Evolutionary conservation across 768 basidiomycete genomes (phyloP).

Genomic region (Boletus sp.): DNA sequence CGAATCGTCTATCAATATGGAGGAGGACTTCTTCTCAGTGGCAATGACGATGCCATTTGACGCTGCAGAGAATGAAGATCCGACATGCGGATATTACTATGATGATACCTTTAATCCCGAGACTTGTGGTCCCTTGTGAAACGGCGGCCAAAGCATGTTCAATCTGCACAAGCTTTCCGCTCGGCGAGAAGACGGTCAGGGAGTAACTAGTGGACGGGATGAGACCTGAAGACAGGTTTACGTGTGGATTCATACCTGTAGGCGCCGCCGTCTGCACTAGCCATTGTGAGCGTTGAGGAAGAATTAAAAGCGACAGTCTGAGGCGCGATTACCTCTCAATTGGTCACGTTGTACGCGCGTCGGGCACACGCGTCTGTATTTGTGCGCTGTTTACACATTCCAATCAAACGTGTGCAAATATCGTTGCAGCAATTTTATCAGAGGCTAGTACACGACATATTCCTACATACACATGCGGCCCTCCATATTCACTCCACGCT

Average conservation of each 20-base stretch:
- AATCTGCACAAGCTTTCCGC: conserved; percentile 98
- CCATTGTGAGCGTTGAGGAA: conserved; percentile 46
- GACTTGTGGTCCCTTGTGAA: conserved; percentile 89
- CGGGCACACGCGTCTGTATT: conserved; percentile 30
- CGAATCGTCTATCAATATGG: conserved; percentile 95
- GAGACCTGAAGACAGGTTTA: conserved; percentile 18
- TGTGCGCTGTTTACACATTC: conserved; percentile 18
- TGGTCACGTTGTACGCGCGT: conserved; percentile 24
- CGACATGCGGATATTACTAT: conserved; percentile 25
- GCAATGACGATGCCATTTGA: conserved; percentile 99
- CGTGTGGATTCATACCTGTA: conserved; percentile 51
- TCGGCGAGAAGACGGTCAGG: conserved; percentile 98
- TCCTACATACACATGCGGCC: not conserved
- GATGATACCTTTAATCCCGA: conserved; percentile 91
- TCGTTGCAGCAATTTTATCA: not conserved
- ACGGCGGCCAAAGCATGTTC: conserved; percentile 99
- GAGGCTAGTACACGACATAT: not conserved
- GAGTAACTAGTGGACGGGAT: conserved; percentile 69
- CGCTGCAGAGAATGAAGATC: conserved; percentile 47
- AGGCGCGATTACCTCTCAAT: conserved; percentile 13
- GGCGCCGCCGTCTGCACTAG: conserved; percentile 77
- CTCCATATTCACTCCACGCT: conserved; percentile 18
- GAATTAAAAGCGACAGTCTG: conserved; percentile 21
- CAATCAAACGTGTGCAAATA: conserved; percentile 21
- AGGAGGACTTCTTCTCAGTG: conserved; percentile 98